These are phyloP conservation scores for Aspergillus kassunensis DNA, from an alignment of 495 filamentous ascomycete species.

Conservation along the genomic window DNA sequence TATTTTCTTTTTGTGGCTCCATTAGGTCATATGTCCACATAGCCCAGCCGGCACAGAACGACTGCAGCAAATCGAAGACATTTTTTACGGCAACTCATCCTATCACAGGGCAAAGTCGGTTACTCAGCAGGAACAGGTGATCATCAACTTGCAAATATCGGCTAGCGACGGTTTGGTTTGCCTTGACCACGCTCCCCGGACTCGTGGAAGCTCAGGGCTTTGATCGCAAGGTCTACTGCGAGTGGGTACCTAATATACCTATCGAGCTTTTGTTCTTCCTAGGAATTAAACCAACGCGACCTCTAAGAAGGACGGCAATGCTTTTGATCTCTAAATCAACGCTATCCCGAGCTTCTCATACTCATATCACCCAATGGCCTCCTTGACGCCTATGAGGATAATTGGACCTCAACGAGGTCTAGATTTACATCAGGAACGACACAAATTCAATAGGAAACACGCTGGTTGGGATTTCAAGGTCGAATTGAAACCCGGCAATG, in stretches of 20 bases:
- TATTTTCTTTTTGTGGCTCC: not conserved
- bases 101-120: not conserved
- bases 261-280: no score
- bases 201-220: not conserved
- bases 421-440: not conserved
- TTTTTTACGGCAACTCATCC: not conserved
- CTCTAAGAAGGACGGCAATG: no score
- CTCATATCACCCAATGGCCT: no score
- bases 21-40: not conserved
- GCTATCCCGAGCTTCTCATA: no score
- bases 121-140: constrained; percentile 8
- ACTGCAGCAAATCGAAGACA: not conserved
- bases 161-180: constrained; percentile 1
- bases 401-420: not conserved
- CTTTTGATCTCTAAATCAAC: no score
- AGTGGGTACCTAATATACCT: no score
- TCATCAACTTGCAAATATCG: not conserved
- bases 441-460: not conserved
- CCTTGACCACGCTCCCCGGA: not conserved
- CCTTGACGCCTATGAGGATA: no score
- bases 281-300: no score
- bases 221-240: no score
- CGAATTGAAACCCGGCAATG: not conserved
- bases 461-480: not conserved
- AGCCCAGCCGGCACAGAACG: not conserved